Percentiles rank a stretch among this genome's conserved stretches.
Conservation (phyloP, 2,329 filamentous ascomycete genomes). For the Colletotrichum zoysiae region DNA sequence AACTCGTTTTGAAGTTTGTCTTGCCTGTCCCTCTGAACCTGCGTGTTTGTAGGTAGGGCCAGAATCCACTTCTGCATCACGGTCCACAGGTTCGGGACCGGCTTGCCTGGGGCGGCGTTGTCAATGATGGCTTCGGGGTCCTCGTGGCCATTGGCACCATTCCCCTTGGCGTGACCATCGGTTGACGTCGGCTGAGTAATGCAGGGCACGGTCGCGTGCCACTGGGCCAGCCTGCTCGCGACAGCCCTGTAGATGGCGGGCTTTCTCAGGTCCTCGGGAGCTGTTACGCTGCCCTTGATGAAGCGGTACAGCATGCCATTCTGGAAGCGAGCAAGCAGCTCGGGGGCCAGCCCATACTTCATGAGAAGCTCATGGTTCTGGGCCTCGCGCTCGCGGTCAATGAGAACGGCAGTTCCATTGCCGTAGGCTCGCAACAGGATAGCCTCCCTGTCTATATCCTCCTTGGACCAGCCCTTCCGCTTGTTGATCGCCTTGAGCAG, state of each 20-base stretch:
- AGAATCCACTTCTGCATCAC: conserved; percentile 97
- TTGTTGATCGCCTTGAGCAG: conserved; percentile 82
- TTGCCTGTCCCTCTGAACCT: conserved; percentile 76
- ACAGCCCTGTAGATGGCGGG: conserved; percentile 85
- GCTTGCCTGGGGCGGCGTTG: conserved; percentile 73
- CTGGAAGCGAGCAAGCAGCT: conserved; percentile 89
- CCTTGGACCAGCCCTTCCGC: conserved; percentile 74
- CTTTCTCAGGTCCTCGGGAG: conserved; percentile 82
- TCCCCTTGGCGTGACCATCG: conserved; percentile 54
- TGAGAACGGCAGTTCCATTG: conserved; percentile 92
- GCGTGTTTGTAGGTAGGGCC: conserved; percentile 81
- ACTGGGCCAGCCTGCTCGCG: conserved; percentile 87
- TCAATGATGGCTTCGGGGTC: conserved; percentile 55
- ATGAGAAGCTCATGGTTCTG: conserved; percentile 89
- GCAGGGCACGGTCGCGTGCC: conserved; percentile 83
- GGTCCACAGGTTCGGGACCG: conserved; percentile 90
- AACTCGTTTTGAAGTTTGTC: conserved; percentile 80
- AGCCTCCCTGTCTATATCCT: conserved; percentile 85
- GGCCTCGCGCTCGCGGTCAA: conserved; percentile 89
- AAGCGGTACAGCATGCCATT: conserved; percentile 97
- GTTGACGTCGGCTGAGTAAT: conserved; percentile 53
- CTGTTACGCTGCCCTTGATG: conserved; percentile 83
- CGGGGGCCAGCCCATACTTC: conserved; percentile 83
- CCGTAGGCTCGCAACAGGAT: conserved; percentile 94
- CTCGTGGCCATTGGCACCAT: conserved; percentile 48